Evolutionary conservation across 2,329 filamentous ascomycete species (phyloP).

Genomic region (Cordyceps cateniannulata): DNA sequence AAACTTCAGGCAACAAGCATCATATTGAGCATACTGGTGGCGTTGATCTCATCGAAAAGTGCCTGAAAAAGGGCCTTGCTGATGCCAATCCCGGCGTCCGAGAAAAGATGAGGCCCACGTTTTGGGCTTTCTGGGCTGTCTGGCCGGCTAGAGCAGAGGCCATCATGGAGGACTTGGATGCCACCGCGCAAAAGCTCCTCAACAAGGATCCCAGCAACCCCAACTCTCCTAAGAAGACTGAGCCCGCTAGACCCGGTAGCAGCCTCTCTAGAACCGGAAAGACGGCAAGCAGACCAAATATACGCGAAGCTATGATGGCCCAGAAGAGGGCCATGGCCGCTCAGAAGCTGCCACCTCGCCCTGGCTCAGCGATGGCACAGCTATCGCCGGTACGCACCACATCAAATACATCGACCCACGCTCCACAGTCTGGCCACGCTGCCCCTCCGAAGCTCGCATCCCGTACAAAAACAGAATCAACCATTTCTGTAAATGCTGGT

Average conservation of each 20-base stretch:
- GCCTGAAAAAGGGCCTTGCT: constrained; percentile 77
- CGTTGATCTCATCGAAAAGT: constrained; percentile 77
- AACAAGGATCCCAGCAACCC: constrained; percentile 82
- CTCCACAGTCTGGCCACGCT: constrained; percentile 19
- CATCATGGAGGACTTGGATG: constrained; percentile 72
- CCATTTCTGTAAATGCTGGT: constrained; percentile 40
- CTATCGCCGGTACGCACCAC: constrained; percentile 45
- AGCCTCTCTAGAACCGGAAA: constrained; percentile 59
- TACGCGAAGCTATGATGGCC: constrained; percentile 79
- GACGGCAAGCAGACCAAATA: constrained; percentile 52
- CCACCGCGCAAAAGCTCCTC: constrained; percentile 70
- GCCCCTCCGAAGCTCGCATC: constrained; percentile 26
- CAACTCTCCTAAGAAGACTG: constrained; percentile 54
- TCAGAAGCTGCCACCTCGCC: constrained; percentile 48
- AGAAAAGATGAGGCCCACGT: constrained; percentile 77
- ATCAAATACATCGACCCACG: constrained; percentile 27
- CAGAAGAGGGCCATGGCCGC: constrained; percentile 61
- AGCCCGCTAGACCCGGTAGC: constrained; percentile 48
- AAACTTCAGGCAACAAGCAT: constrained; percentile 70
- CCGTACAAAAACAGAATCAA: constrained; percentile 37
- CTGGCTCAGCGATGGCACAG: constrained; percentile 58
- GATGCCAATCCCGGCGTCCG: constrained; percentile 89
- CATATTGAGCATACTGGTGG: constrained; percentile 81
- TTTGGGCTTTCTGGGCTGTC: constrained; percentile 72
- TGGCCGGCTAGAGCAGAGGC: constrained; percentile 74